Conservation (phyloP, 2,329 filamentous ascomycete species). For the Gnomoniopsis smithogilvyi region DNA sequence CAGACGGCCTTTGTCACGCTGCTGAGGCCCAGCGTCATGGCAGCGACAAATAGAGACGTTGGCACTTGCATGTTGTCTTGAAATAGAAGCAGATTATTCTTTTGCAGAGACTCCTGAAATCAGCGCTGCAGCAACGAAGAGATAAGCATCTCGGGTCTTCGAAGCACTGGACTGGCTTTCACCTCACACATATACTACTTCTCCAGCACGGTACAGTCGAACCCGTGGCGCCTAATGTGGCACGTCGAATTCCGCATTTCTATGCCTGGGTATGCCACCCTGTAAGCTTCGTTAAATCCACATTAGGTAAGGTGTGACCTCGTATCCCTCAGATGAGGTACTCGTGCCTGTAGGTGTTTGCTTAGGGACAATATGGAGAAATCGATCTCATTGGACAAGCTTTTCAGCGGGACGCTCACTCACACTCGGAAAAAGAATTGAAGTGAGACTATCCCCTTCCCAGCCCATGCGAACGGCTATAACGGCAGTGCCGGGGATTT, state of each 20-base stretch:
- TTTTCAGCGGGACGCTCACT: background rate
- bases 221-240: background rate
- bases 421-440: background rate
- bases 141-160: background rate
- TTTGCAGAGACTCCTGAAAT: background rate
- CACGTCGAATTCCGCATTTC: background rate
- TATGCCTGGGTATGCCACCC: background rate
- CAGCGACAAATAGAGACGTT: background rate
- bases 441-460: background rate
- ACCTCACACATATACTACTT: background rate
- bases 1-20: background rate
- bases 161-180: background rate
- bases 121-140: background rate
- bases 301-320: background rate
- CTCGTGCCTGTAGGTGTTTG: background rate
- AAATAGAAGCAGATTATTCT: background rate
- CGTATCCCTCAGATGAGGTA: background rate
- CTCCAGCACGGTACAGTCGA: background rate
- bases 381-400: too few species aligned
- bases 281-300: background rate
- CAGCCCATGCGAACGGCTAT: background rate
- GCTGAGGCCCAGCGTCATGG: background rate
- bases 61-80: background rate
- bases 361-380: background rate
- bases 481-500: too few species aligned